Evolutionary conservation across 768 basidiomycete species (phyloP).

Genomic region (Pisolithus sp.): DNA sequence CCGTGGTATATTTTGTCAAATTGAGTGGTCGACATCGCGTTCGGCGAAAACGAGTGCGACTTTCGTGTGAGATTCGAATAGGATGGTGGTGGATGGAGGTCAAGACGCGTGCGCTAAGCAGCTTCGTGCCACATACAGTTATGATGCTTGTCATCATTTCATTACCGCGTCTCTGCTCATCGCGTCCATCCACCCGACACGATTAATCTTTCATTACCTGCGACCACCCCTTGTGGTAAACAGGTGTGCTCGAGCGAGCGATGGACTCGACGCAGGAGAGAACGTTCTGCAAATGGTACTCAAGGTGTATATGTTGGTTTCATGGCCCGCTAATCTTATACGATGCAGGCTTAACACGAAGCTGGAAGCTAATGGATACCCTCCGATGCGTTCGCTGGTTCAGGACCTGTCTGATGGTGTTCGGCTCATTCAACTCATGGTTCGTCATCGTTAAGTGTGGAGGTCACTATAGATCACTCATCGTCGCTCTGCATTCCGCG

Average conservation of each 20-base stretch:
- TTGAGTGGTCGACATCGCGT: slow-evolving; percentile 58
- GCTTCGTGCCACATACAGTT: background rate
- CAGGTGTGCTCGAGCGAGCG: slow-evolving; percentile 1
- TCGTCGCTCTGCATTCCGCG: slow-evolving; percentile 1
- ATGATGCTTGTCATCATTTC: background rate
- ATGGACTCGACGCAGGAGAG: slow-evolving; percentile 51
- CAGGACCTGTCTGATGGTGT: slow-evolving; percentile 93
- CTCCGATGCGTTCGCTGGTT: slow-evolving; percentile 84
- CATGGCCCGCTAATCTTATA: background rate
- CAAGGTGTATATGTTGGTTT: background rate
- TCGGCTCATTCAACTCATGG: slow-evolving; percentile 91
- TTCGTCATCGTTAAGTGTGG: slow-evolving; percentile 25
- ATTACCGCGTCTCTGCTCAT: background rate
- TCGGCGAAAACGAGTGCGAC: slow-evolving; percentile 2
- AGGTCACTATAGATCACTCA: background rate
- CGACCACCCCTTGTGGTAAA: background rate
- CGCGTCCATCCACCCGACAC: background rate
- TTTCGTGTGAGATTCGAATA: background rate
- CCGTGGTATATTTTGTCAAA: slow-evolving; percentile 84
- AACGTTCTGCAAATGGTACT: slow-evolving; percentile 89
- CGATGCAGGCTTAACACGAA: slow-evolving; percentile 88
- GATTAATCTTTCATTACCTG: too few species aligned
- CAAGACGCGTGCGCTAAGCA: slow-evolving; percentile 18
- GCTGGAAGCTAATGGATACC: slow-evolving; percentile 77
- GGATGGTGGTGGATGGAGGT: slow-evolving; percentile 10